Evolutionary conservation across 2,329 filamentous ascomycete genomes (phyloP).

Genomic region (Xylaria sp.): DNA sequence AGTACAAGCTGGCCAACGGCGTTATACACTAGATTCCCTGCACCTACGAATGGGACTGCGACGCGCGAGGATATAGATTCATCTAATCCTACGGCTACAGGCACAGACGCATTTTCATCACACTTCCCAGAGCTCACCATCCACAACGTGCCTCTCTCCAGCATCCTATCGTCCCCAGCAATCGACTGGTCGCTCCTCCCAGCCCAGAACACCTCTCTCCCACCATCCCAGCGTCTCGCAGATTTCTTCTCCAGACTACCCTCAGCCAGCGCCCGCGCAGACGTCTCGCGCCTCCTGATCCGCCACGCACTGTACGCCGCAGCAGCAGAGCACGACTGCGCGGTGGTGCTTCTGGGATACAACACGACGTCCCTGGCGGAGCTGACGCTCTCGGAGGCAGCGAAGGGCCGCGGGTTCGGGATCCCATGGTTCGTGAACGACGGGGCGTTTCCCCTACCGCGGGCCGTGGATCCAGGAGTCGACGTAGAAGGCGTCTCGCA

Average conservation of each 20-base stretch:
- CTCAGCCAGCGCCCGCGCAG: constrained; percentile 78
- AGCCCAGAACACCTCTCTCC: constrained; percentile 12
- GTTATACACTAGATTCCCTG: background rate
- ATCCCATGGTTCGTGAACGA: constrained; percentile 86
- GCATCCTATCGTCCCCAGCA: constrained; percentile 40
- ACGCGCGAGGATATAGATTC: background rate
- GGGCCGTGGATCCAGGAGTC: background rate
- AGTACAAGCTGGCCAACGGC: background rate
- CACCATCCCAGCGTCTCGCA: constrained; percentile 54
- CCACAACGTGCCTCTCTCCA: constrained; percentile 69
- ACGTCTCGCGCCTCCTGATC: constrained; percentile 76
- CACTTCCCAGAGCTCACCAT: constrained; percentile 75
- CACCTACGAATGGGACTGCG: background rate
- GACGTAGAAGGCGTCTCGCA: background rate
- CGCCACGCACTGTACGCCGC: constrained; percentile 75
- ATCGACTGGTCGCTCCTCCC: constrained; percentile 65
- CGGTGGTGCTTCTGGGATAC: constrained; percentile 82
- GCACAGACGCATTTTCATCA: constrained; percentile 38
- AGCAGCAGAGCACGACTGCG: constrained; percentile 69
- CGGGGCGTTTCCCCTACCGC: constrained; percentile 60
- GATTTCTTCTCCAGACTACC: constrained; percentile 69
- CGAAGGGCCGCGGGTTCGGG: constrained; percentile 87
- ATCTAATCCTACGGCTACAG: too few species aligned
- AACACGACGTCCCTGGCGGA: constrained; percentile 90
- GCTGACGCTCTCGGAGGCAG: constrained; percentile 84